Conservation (phyloP, 495 filamentous ascomycete species). For the Lepidopterella palustris region DNA sequence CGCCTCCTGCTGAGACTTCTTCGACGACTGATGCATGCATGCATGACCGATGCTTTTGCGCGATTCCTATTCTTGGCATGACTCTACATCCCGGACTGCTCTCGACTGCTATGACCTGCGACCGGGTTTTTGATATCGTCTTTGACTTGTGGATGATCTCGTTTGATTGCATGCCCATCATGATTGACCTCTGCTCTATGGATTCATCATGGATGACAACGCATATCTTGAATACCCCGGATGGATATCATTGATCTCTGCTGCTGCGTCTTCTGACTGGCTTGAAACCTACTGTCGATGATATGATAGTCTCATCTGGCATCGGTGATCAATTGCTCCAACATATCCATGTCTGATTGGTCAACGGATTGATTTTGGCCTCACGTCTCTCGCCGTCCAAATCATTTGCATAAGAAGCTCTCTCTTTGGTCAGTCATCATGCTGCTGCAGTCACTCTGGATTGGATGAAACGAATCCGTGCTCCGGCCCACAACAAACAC, state of each 20-base stretch:
- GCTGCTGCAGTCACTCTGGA: neutral
- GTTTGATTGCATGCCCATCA: conserved; percentile 1
- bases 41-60: conserved; percentile 18
- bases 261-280: conserved; percentile 1
- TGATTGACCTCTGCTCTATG: neutral
- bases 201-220: neutral
- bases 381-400: neutral
- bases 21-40: conserved; percentile 22
- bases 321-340: neutral
- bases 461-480: conserved; percentile 1
- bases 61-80: conserved; percentile 14
- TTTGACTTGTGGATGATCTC: conserved; percentile 1
- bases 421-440: neutral
- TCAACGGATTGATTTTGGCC: neutral
- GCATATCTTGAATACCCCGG: neutral
- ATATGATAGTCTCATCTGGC: neutral
- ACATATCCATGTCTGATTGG: neutral
- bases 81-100: conserved; percentile 5
- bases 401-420: neutral
- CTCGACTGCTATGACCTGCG: neutral
- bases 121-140: neutral
- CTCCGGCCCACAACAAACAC: neutral
- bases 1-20: conserved; percentile 21
- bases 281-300: neutral
- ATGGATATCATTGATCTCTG: neutral